A percentile compares a stretch with the other conserved stretches of the same genome.
phyloP scores from a whole-genome alignment of 805 yeast genomes.

The Candida methanosorbosa region DNA sequence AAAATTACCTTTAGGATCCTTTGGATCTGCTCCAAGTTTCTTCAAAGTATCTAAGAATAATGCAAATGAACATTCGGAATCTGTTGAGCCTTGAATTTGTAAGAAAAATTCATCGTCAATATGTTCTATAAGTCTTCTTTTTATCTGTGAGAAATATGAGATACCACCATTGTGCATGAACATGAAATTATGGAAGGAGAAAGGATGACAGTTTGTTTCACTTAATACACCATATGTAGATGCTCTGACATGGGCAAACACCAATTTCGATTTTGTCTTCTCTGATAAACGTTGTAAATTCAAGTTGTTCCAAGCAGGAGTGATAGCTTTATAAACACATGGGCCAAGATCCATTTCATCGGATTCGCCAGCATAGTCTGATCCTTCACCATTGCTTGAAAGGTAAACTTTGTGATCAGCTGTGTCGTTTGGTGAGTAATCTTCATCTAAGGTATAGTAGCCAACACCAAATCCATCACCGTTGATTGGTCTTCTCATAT shows the following conservation, averaged over 20 bases:
- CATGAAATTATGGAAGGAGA: conserved; percentile 76
- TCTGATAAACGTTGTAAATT: conserved; percentile 79
- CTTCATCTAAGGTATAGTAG: conserved; percentile 62
- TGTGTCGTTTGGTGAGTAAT: conserved; percentile 30
- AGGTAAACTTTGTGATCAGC: background rate
- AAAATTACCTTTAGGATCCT: conserved; percentile 32
- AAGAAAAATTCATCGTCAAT: conserved; percentile 75
- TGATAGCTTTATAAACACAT: conserved; percentile 88
- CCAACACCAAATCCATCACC: conserved; percentile 99
- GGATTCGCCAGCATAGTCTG: conserved; percentile 2
- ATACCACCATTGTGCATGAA: conserved; percentile 98
- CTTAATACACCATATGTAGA: conserved; percentile 90
- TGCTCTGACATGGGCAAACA: conserved; percentile 95
- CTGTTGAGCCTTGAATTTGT: conserved; percentile 87
- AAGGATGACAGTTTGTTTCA: conserved; percentile 97
- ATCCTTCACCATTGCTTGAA: background rate
- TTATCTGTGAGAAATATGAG: conserved; percentile 62
- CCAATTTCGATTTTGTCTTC: conserved; percentile 75
- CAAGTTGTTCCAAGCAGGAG: conserved; percentile 97
- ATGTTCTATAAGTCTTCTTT: conserved; percentile 62
- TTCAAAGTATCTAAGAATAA: conserved; percentile 69
- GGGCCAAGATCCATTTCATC: conserved; percentile 37
- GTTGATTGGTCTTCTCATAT: conserved; percentile 85
- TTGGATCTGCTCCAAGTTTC: conserved; percentile 70
- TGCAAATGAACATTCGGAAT: conserved; percentile 93